Conservation (phyloP, 257 asterid genomes). For the Primulina tabacum region DNA sequence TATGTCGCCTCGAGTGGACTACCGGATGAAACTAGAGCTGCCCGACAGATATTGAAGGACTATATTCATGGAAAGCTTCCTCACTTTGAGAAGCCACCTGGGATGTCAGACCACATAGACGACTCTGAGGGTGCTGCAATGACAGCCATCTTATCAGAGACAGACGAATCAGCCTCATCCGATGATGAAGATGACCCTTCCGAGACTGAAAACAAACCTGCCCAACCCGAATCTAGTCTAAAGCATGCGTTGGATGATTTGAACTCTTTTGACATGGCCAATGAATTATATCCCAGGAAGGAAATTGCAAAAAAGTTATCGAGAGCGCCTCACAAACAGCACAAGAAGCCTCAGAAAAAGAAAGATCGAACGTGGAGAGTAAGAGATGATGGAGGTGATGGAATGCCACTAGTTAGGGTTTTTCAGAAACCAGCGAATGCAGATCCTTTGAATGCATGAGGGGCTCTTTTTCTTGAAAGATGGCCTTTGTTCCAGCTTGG, state of each 20-base stretch:
- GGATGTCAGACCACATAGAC: constrained; percentile 34
- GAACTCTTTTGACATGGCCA: constrained; percentile 63
- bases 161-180: constrained; percentile 37
- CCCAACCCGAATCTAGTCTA: constrained; percentile 25
- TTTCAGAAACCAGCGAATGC: constrained; percentile 64
- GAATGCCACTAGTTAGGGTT: constrained; percentile 77
- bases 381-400: constrained; percentile 53
- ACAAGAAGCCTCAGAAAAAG: constrained; percentile 80
- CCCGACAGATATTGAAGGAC: constrained; percentile 85
- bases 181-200: constrained; percentile 33
- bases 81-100: constrained; percentile 79
- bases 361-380: constrained; percentile 90
- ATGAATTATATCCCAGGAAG: constrained; percentile 51
- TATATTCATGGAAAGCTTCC: constrained; percentile 94
- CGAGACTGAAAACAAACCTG: constrained; percentile 30
- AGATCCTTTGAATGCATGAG: constrained; percentile 43
- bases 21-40: constrained; percentile 91
- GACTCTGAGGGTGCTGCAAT: constrained; percentile 24
- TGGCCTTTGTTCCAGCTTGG: neutral
- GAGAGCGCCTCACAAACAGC: constrained; percentile 68
- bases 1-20: constrained; percentile 86
- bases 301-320: constrained; percentile 33
- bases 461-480: constrained; percentile 1
- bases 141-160: constrained; percentile 28
- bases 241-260: constrained; percentile 69